Conservation (phyloP, 805 yeast genomes). For the Yarrowia sp. region DNA sequence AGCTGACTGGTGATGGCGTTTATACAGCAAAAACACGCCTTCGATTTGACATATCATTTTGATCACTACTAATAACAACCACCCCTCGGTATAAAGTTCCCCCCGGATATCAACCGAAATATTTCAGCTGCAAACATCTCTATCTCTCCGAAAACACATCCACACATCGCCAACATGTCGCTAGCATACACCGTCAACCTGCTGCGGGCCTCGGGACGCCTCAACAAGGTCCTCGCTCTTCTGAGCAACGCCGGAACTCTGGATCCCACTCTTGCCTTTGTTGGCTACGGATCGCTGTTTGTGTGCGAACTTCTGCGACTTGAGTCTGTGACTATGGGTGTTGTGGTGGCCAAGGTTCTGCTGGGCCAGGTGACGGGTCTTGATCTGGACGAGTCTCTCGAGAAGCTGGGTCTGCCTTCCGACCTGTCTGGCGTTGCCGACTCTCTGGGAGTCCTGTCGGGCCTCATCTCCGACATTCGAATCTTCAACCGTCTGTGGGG, state of each 20-base stretch:
- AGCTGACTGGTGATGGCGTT: too few species aligned
- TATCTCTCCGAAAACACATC: background rate
- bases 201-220: slow-evolving; percentile 23
- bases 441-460: slow-evolving; percentile 31
- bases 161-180: background rate
- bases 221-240: slow-evolving; percentile 20
- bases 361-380: slow-evolving; percentile 9
- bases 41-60: too few species aligned
- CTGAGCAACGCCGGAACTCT: slow-evolving; percentile 12
- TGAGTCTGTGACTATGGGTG: background rate
- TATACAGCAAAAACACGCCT: background rate
- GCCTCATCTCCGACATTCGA: slow-evolving; percentile 39
- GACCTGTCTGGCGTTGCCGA: slow-evolving; percentile 12
- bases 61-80: too few species aligned
- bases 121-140: slow-evolving; percentile 1
- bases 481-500: slow-evolving; percentile 43
- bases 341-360: slow-evolving; percentile 3
- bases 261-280: slow-evolving; percentile 35
- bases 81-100: background rate
- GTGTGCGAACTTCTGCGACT: slow-evolving; percentile 29
- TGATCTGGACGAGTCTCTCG: slow-evolving; percentile 4
- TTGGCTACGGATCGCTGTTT: slow-evolving; percentile 36
- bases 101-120: slow-evolving; percentile 22
- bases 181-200: slow-evolving; percentile 23
- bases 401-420: slow-evolving; percentile 6